Conservation (phyloP, 2,329 filamentous ascomycete genomes). For the Colletotrichum scovillei region DNA sequence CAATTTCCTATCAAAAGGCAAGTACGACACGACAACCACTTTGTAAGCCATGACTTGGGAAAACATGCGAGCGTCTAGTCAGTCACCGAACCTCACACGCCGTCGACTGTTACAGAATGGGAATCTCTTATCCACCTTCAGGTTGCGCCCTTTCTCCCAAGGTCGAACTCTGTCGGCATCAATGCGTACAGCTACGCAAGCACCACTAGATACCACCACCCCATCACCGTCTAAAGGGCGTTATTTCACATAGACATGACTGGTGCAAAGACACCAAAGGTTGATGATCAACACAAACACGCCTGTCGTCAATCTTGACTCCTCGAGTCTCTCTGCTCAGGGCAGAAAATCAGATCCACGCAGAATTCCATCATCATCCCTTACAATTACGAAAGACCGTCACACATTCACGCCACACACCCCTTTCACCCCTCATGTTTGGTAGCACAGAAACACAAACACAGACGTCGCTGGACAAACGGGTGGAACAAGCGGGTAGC, state of each 20-base stretch:
- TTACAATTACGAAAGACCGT: background rate
- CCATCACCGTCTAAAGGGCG: too few species aligned
- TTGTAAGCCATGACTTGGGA: background rate
- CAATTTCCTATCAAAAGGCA: background rate
- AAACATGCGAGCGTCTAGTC: background rate
- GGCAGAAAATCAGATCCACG: background rate
- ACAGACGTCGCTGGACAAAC: background rate
- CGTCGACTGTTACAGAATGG: too few species aligned
- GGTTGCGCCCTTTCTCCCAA: too few species aligned
- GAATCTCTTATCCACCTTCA: too few species aligned
- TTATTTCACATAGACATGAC: background rate
- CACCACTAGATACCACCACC: too few species aligned
- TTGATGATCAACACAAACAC: background rate
- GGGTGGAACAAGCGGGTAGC: background rate
- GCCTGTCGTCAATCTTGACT: background rate
- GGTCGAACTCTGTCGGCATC: too few species aligned
- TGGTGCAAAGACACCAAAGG: background rate
- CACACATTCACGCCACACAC: background rate
- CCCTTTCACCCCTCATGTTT: background rate
- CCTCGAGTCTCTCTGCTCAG: background rate
- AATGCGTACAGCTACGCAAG: too few species aligned
- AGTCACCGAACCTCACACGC: background rate
- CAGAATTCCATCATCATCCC: slow-evolving; percentile 5
- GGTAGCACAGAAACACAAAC: background rate
- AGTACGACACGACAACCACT: background rate